These are phyloP conservation scores for Spathaspora sp. DNA, from an alignment of 1,139 yeast genomes.

Conservation along the genomic window DNA sequence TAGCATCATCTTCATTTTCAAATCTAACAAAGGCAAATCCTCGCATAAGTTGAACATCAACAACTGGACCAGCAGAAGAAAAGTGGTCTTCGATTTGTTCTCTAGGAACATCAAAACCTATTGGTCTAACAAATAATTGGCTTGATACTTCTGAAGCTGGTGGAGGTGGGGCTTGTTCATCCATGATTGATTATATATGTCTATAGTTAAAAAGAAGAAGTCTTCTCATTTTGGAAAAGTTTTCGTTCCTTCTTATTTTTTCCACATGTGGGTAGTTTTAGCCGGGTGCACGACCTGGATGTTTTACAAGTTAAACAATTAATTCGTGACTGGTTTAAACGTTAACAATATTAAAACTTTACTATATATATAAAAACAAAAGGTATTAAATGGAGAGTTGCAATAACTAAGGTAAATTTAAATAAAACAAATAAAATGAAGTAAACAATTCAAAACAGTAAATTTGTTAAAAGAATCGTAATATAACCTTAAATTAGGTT, in stretches of 20 bases:
- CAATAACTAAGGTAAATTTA: neutral
- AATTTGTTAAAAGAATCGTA: neutral
- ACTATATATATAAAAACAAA: neutral
- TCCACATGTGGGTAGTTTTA: neutral
- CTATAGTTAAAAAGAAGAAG: neutral
- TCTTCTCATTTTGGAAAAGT: neutral
- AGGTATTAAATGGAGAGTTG: neutral
- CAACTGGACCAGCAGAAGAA: slow-evolving; percentile 60
- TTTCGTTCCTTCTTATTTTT: neutral
- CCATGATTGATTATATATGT: slow-evolving; percentile 7
- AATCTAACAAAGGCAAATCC: slow-evolving; percentile 78
- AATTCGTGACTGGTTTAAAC: too few relatives aligned
- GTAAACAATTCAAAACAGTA: neutral
- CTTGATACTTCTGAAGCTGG: slow-evolving; percentile 10
- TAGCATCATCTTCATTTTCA: slow-evolving; percentile 64
- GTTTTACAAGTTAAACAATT: too few relatives aligned
- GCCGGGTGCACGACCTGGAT: neutral
- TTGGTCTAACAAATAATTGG: slow-evolving; percentile 44
- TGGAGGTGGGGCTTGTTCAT: slow-evolving; percentile 5
- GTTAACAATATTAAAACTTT: neutral
- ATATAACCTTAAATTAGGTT: neutral
- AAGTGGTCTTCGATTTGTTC: slow-evolving; percentile 71
- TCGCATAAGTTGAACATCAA: slow-evolving; percentile 67
- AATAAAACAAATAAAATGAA: neutral
- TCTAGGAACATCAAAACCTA: slow-evolving; percentile 40